Conservation (phyloP, 345 rosid species). For the Barbarea vulgaris region DNA sequence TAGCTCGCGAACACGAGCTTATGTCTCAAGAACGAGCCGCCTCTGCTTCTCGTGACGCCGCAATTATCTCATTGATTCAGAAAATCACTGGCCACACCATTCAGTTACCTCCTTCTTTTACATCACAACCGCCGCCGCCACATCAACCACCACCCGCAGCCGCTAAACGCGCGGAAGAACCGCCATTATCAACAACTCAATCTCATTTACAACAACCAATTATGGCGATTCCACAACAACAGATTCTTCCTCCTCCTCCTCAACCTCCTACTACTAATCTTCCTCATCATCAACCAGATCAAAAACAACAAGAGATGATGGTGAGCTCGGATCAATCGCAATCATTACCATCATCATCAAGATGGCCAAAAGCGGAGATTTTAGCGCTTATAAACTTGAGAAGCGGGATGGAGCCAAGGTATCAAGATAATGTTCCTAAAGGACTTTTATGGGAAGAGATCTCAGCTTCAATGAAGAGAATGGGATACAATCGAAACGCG, state of each 20-base stretch:
- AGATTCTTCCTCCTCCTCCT: conserved; percentile 43
- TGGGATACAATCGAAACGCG: conserved; percentile 70
- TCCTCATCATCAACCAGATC: conserved; percentile 11
- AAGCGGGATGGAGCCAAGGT: conserved; percentile 62
- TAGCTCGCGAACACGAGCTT: conserved; percentile 69
- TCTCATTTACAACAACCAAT: conserved; percentile 43
- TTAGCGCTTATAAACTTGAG: conserved; percentile 64
- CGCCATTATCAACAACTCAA: conserved; percentile 30
- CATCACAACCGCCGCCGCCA: conserved; percentile 36
- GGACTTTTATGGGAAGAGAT: conserved; percentile 90
- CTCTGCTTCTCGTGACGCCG: conserved; percentile 66
- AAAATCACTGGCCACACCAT: conserved; percentile 77
- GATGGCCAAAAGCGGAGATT: conserved; percentile 88
- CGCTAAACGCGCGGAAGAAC: conserved; percentile 21
- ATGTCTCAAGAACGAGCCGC: conserved; percentile 70
- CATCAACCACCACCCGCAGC: conserved; percentile 34
- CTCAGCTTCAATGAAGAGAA: conserved; percentile 57
- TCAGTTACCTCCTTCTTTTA: conserved; percentile 53
- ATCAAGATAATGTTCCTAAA: conserved; percentile 72
- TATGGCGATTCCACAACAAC: conserved; percentile 58
- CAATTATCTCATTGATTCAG: conserved; percentile 68
- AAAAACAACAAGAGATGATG: conserved; percentile 28
- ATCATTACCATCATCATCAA: conserved; percentile 43
- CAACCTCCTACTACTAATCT: neutral
- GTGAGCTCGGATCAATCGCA: conserved; percentile 41